Conservation (phyloP, 2,329 filamentous ascomycete species). For the Aspergillus ochraceus region DNA sequence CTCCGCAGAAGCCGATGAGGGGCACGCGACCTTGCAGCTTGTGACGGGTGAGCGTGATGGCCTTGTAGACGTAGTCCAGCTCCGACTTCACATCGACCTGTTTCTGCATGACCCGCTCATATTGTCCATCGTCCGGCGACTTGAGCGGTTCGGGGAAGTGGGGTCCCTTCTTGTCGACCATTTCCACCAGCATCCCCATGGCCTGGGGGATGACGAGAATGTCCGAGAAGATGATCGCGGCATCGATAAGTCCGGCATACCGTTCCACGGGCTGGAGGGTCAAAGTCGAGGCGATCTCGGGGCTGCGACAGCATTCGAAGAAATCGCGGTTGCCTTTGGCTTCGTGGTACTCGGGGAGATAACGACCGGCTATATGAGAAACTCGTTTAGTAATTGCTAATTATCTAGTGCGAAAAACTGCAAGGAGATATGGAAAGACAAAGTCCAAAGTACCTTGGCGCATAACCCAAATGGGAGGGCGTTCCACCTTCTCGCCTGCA, state of each 20-base stretch:
- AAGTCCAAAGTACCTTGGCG: constrained; percentile 70
- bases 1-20: constrained; percentile 93
- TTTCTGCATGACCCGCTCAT: constrained; percentile 71
- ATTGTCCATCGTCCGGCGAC: constrained; percentile 80
- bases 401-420: neutral
- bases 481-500: constrained; percentile 82
- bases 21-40: constrained; percentile 88
- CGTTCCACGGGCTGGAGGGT: constrained; percentile 95
- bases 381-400: neutral
- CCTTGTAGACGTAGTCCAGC: constrained; percentile 92
- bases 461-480: constrained; percentile 98
- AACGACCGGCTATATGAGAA: constrained; percentile 72
- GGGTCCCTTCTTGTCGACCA: constrained; percentile 96
- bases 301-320: constrained; percentile 93
- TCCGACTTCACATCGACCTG: constrained; percentile 82
- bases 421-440: neutral
- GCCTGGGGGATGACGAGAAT: constrained; percentile 97
- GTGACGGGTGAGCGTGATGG: constrained; percentile 84
- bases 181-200: constrained; percentile 97
- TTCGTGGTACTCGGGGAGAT: constrained; percentile 96
- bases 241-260: constrained; percentile 85
- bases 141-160: constrained; percentile 85
- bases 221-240: constrained; percentile 98
- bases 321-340: constrained; percentile 90
- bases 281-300: constrained; percentile 88